Base-by-base conservation (phyloP, 208 protist genomes). In the Herpetomonas tarakana region DNA sequence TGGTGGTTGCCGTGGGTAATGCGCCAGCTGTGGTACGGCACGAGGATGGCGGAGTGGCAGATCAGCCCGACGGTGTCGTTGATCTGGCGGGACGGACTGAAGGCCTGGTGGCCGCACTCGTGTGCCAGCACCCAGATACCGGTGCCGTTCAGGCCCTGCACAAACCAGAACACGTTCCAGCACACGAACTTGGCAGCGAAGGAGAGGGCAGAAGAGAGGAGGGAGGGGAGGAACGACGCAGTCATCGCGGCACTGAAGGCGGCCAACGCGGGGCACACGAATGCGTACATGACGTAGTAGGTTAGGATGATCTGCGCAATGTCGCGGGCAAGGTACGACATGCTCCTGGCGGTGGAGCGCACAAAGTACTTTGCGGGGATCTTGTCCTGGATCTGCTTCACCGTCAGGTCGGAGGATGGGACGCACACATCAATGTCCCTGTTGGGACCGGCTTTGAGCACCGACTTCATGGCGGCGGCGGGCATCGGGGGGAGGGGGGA, bases 101-200 rank as follows among this genome's bases (percentile, higher is more conserved):
- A 98, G 54, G 79, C 91, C 41, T 93, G 80, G 66, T 98, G 96
- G 25, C 96, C 96, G 66, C 96, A 98, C 72, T 98, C 96, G 60
- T 98, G 96, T 3, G 88, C 94, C 4, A 98, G 35, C 6, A 98
- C 92, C 94, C 96, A 98, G 0, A 97, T 30, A 9, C 86, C 93
- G 1, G 93, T 97, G 50, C 70, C 65, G 65, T 82, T 92, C 22
- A 91, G 62, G 38, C 94, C 93, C 64, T 96, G 84, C 19, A 92
- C 65, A 62, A 92, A 86, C 83, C 86, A 93, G 53, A 88, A 96
- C 25, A 67, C 46, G 30, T 62, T 74, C 86, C 87, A 96, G 27
- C 53, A 44, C 24, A 51, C 28, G n/a, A 80, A 68, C 52, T 80
- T 76, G 22, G 80, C 56, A 14, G 71, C 25, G 47, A 49, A 77